Base-by-base conservation (phyloP, 2,329 filamentous ascomycete species). In the Neopestalotiopsis sp. region DNA sequence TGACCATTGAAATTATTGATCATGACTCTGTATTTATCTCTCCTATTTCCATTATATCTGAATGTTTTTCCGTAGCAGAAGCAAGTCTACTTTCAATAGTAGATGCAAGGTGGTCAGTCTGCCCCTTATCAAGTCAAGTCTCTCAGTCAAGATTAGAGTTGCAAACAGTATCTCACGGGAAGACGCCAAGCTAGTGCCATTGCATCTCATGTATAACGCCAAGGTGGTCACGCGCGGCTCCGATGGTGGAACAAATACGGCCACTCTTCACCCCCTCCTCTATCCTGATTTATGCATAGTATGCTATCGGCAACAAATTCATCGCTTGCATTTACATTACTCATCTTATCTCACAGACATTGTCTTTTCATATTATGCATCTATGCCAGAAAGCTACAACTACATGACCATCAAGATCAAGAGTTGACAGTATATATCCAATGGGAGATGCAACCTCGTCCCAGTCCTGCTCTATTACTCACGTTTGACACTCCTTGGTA, bases 171-270 rank as follows among this genome's bases (percentile, higher is more conserved):
- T 24, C 45, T 53, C 17, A 24, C 20, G 45, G 45, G n/a, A 17
- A n/a, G 45, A 20, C 45, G 45, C 45, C 20, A 59, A 30, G 57
- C 20, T 59, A 59, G 30, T 59, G 57, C 20, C 57, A 59, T 6
- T n/a, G 57, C 13, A 59, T 30, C 24, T 34, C 30, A 59, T 7
- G 28, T 34, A 59, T 34, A 30, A 14, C 57, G 24, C 57, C 57
- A 34, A 59, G 57, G 57, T 59, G 57, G 57, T 59, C 57, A 59
- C 57, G 57, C 57, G 57, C 24, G 5, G 24, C 24, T 24, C 57
- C 24, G n/a, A 24, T 30, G 30, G 57, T 30, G 34, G 34, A 24
- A 53, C n/a, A 53, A 53, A 10, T 28, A n/a, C 45, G 45, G 45
- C 45, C 45, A 53, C 17, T n/a, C 20, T 53, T 38, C 6, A 38